phyloP scores from a whole-genome alignment of 2,329 filamentous ascomycete genomes.

The Trichoderma sp. region DNA sequence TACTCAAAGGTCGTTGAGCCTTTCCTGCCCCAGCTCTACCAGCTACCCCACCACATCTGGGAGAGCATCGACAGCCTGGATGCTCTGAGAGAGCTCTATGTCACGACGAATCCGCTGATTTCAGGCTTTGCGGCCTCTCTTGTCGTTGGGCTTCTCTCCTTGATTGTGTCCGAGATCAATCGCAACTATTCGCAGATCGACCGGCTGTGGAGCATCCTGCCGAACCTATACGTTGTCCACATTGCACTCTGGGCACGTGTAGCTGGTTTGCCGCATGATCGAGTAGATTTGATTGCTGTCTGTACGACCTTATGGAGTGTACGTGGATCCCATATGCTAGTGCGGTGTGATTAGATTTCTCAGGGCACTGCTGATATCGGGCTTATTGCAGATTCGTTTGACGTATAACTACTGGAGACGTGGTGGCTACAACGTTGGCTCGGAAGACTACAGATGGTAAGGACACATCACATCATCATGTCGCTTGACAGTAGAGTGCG shows the following conservation, averaged over 20 bases:
- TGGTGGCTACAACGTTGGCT: constrained; percentile 83
- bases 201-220: constrained; percentile 85
- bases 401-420: constrained; percentile 98
- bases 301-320: constrained; percentile 79
- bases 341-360: neutral
- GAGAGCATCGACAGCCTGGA: constrained; percentile 58
- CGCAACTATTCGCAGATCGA: constrained; percentile 97
- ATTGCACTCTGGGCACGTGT: constrained; percentile 79
- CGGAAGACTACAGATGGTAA: constrained; percentile 89
- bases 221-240: constrained; percentile 81
- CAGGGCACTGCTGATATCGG: neutral
- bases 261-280: constrained; percentile 64
- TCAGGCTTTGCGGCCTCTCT: constrained; percentile 70
- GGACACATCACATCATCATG: neutral
- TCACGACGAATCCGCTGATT: constrained; percentile 81
- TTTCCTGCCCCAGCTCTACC: constrained; percentile 66
- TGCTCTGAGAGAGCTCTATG: constrained; percentile 68
- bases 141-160: constrained; percentile 66
- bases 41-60: constrained; percentile 64
- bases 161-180: constrained; percentile 79
- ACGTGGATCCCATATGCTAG: constrained; percentile 33
- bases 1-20: constrained; percentile 73
- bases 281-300: constrained; percentile 69
- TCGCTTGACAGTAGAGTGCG: neutral
- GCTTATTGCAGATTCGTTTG: constrained; percentile 60